Conservation (phyloP, 2,329 filamentous ascomycete genomes). For the Sphaerulina populicola region DNA sequence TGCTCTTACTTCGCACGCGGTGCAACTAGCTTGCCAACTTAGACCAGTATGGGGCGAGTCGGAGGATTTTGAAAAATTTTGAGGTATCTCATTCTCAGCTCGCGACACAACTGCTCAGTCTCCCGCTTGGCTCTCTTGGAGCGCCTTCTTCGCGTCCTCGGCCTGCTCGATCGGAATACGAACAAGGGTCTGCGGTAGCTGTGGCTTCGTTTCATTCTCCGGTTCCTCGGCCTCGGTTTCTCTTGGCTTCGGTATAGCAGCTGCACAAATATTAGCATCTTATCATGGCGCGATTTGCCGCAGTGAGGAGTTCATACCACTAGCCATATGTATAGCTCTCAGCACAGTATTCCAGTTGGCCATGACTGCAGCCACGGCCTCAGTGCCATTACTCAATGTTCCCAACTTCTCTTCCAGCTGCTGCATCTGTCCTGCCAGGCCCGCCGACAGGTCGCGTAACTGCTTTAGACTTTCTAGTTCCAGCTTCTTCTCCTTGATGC, state of each 20-base stretch:
- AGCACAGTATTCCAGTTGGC: slow-evolving; percentile 84
- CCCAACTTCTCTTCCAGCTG: slow-evolving; percentile 67
- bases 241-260: slow-evolving; percentile 58
- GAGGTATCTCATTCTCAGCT: not conserved
- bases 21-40: too few species aligned
- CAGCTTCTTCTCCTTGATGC: slow-evolving; percentile 77
- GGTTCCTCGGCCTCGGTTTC: slow-evolving; percentile 34
- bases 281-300: slow-evolving; percentile 43
- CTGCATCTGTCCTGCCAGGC: slow-evolving; percentile 74
- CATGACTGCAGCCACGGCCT: slow-evolving; percentile 77
- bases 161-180: slow-evolving; percentile 72
- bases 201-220: slow-evolving; percentile 36
- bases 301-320: slow-evolving; percentile 60
- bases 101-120: slow-evolving; percentile 6
- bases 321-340: slow-evolving; percentile 77
- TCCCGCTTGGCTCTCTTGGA: slow-evolving; percentile 19
- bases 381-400: slow-evolving; percentile 72
- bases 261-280: slow-evolving; percentile 28
- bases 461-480: slow-evolving; percentile 73
- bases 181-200: slow-evolving; percentile 73
- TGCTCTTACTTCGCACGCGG: too few species aligned
- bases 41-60: too few species aligned
- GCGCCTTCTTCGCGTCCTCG: slow-evolving; percentile 26
- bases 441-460: slow-evolving; percentile 68
- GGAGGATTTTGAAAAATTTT: not conserved